Percentiles rank a stretch among this genome's conserved stretches.
phyloP scores from a whole-genome alignment of 2,329 filamentous ascomycete genomes.

The Aspergillus piperis region DNA sequence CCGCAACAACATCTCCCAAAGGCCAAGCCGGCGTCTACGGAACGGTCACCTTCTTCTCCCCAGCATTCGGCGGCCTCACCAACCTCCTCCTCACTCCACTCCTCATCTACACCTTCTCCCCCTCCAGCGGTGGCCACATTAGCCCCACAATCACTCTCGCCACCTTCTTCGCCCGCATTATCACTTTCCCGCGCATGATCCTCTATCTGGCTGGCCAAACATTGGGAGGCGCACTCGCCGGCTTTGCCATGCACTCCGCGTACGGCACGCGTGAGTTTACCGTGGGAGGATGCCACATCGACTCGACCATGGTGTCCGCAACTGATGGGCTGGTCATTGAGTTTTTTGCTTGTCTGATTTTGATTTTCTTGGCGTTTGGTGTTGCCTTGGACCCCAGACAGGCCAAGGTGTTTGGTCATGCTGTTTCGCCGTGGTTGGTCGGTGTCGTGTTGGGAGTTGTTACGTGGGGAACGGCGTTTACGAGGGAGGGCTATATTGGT shows the following conservation, averaged over 20 bases:
- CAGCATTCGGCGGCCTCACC: constrained; percentile 41
- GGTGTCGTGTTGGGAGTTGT: constrained; percentile 44
- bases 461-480: constrained; percentile 42
- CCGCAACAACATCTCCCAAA: constrained; percentile 17
- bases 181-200: constrained; percentile 51
- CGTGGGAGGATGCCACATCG: constrained; percentile 44
- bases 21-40: constrained; percentile 31
- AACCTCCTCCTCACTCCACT: constrained; percentile 47
- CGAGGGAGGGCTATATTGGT: constrained; percentile 45
- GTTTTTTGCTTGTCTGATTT: constrained; percentile 47
- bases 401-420: constrained; percentile 51
- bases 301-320: constrained; percentile 37
- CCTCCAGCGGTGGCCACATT: constrained; percentile 55
- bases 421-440: constrained; percentile 53
- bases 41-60: constrained; percentile 31
- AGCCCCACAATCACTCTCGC: constrained; percentile 57
- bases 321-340: constrained; percentile 52
- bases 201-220: constrained; percentile 52
- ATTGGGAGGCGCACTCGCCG: constrained; percentile 48
- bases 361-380: constrained; percentile 55
- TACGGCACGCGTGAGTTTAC: constrained; percentile 31
- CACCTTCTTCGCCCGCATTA: constrained; percentile 54
- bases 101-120: constrained; percentile 53
- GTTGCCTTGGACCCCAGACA: constrained; percentile 58
- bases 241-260: constrained; percentile 42